Evolutionary conservation across 2,329 filamentous ascomycete genomes (phyloP), one percentile per base, ranked within the genome.

Genomic region (Didymella sp.): DNA sequence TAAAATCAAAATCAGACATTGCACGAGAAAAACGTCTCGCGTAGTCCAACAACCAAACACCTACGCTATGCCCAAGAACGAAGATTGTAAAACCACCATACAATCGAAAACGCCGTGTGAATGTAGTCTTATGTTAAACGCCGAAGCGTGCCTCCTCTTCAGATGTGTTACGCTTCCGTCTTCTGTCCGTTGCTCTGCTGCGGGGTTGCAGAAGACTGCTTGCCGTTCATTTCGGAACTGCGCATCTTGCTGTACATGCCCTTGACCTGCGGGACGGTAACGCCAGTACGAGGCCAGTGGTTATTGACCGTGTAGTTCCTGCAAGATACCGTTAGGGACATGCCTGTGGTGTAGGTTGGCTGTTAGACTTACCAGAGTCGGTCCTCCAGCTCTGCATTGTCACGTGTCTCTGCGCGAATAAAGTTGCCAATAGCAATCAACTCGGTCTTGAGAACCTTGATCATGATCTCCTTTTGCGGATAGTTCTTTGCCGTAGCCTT

Each of bases 351-450:
- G 13, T 8, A 19, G 7, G 21, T 28, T 7, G 22, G 4, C 22
- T 12, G 12, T 9, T 21, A 13, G 19, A 69, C 81, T 73, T 74
- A 84, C 82, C 82, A 85, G 53, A 84, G 78, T 47, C 81, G 80
- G 45, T 79, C 79, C 63, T 83, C 81, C 37, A 83, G 70, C 58
- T 75, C 74, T 31, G 73, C 69, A 27, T 80, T 79, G 48, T 78
- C 79, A 30, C 73, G 70, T 41, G 72, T 71, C 51, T 80, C 74
- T 27, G 79, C 77, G 46, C 84, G 82, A 59, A 89, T 83, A 66
- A 87, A 88, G 53, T 84, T 82, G 50, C 87, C 87, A 71, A 89
- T 86, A 4, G 81, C 81, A 38, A 87, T 78, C 33, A 89, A 76
- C 67, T 88, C 84, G 25, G 79, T 77, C 64, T 87, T 87, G 68